Evolutionary conservation across 805 yeast genomes (phyloP), one percentile per base, ranked within the genome.

Genomic region (Cyberlindnera maclurae): DNA sequence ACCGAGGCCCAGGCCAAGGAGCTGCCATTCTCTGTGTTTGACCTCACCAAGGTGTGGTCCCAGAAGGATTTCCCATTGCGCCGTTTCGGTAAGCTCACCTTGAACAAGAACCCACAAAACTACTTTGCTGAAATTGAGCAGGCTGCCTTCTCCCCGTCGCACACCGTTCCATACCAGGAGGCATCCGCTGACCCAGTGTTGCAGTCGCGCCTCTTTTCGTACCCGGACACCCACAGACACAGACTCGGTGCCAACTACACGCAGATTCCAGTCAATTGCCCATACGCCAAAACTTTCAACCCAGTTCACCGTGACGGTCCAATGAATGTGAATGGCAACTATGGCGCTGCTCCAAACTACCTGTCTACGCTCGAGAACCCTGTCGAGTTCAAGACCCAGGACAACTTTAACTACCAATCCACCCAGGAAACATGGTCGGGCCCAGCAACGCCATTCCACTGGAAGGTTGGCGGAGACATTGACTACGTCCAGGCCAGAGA

Each of bases 31-130:
- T 82, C 90, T 5, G 89, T 88, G 33, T 86, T 84, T 58, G 96
- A 87, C 64, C 71, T 87, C 61, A 87, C 96, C 47, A 88, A 88
- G 68, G 82, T 84, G 40, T 87, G 96, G 96, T 87, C 96, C 27
- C 94, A 87, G 58, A 67, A 65, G 51, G 80, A 86, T 41, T 87
- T 77, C 71, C 96, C 96, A 56, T 64, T 87, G 66, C 77, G 95
- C 62, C 78, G 79, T 61, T 80, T 87, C 58, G 96, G 95, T 60
- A 79, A 78, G 60, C 67, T 86, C 48, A 77, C 76, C 2, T 64
- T 86, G 60, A 82, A 86, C 62, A 85, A 83, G 64, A 86, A 86
- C 65, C 93, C 95, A 43, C 67, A 74, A 62, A 86, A 86, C 63
- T 87, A 79, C 64, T 86, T 85, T 60, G 95, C 95, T 36, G 95